Conservation (phyloP, 140 eudicot species). For the Ambrosia hybrid region DNA sequence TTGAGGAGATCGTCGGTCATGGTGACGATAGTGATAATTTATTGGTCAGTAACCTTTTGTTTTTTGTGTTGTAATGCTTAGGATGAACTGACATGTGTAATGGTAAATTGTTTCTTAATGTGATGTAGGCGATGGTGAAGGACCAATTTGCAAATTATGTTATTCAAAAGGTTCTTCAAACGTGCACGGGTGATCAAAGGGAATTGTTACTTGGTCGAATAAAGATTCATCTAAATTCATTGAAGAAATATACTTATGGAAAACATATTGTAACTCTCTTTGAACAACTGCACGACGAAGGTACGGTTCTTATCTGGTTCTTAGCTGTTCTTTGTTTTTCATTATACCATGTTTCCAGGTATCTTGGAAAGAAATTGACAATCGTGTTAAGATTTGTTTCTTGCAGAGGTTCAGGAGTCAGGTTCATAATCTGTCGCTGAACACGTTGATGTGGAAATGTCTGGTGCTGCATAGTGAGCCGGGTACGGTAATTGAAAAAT, state of each 20-base stretch:
- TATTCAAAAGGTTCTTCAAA: constrained; percentile 85
- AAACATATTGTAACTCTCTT: constrained; percentile 92
- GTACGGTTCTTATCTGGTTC: constrained; percentile 38
- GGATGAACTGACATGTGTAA: too few species aligned
- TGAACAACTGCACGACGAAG: constrained; percentile 79
- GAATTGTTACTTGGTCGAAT: constrained; percentile 62
- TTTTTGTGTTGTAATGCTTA: too few species aligned
- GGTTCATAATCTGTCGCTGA: constrained; percentile 28
- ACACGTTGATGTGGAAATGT: constrained; percentile 9
- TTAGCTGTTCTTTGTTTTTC: not conserved
- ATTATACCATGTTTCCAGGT: not conserved
- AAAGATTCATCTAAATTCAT: constrained; percentile 67
- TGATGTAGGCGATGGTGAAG: constrained; percentile 79
- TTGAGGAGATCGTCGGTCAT: constrained; percentile 62
- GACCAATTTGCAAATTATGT: constrained; percentile 96
- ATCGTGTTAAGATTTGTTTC: constrained; percentile 12
- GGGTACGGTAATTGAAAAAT: constrained; percentile 19
- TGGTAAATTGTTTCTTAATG: not conserved
- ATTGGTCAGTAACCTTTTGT: constrained; percentile 63
- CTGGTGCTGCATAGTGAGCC: too few species aligned
- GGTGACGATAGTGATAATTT: constrained; percentile 67
- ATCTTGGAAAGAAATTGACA: not conserved
- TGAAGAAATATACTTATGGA: constrained; percentile 94
- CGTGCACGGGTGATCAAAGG: constrained; percentile 52
- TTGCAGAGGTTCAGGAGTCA: constrained; percentile 36